Percentiles rank a stretch among this genome's conserved stretches.
These are phyloP conservation scores for Acanthamoeba rhysodes DNA, from an alignment of 208 protist species.

Conservation along the genomic window DNA sequence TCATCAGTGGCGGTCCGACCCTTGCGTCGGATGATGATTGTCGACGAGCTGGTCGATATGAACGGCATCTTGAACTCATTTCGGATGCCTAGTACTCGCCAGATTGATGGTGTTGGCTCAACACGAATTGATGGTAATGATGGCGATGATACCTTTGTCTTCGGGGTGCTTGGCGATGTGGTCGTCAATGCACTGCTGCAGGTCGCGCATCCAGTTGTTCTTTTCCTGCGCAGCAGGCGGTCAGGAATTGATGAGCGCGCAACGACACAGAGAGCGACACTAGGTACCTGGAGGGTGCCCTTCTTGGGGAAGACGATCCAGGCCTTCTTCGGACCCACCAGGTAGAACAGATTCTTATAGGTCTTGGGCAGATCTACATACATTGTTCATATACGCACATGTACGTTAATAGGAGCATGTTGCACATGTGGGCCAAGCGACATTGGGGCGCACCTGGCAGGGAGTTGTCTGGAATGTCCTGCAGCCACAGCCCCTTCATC, in stretches of 20 bases:
- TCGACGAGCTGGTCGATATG: neutral
- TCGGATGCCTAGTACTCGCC: neutral
- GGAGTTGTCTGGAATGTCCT: conserved; percentile 44
- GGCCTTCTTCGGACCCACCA: conserved; percentile 33
- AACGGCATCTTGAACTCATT: conserved; percentile 10
- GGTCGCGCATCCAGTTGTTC: conserved; percentile 16
- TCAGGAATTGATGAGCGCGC: neutral
- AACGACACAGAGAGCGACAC: too few relatives aligned
- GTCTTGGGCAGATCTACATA: neutral
- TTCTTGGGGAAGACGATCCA: conserved; percentile 52
- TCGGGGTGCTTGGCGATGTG: conserved; percentile 15
- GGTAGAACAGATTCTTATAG: conserved; percentile 59
- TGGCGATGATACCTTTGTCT: neutral
- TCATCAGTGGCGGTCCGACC: neutral
- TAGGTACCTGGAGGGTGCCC: neutral
- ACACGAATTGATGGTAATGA: too few relatives aligned
- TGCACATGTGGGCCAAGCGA: too few relatives aligned
- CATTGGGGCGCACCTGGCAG: neutral
- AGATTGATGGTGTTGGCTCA: neutral
- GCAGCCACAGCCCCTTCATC: conserved; percentile 47
- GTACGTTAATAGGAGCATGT: too few relatives aligned
- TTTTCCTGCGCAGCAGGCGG: neutral
- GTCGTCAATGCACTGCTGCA: conserved; percentile 39
- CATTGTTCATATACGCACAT: too few relatives aligned
- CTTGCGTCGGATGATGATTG: neutral